phyloP scores from a whole-genome alignment of 2,329 filamentous ascomycete genomes.

The Ophiostoma himal-ulmi region DNA sequence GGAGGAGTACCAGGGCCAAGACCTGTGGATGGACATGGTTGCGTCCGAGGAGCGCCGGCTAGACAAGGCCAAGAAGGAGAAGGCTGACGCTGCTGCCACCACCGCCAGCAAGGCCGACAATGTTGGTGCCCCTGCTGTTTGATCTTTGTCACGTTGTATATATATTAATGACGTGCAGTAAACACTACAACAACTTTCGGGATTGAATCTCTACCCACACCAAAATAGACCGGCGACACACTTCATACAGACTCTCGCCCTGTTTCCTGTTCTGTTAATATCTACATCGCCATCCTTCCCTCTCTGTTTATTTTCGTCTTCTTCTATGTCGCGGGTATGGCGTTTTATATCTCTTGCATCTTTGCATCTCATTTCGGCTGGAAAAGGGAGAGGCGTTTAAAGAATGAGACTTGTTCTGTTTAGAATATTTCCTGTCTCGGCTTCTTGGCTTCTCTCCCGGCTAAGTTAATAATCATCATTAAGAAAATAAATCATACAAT shows the following conservation, averaged over 20 bases:
- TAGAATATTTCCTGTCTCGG: background rate
- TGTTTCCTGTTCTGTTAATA: background rate
- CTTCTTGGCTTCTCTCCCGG: slow-evolving; percentile 1
- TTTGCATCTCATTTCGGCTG: slow-evolving; percentile 13
- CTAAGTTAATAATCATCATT: background rate
- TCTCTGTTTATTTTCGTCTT: background rate
- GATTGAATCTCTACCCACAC: background rate
- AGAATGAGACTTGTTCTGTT: background rate
- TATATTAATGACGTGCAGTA: slow-evolving; percentile 3
- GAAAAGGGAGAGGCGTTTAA: slow-evolving; percentile 13
- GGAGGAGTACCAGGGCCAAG: slow-evolving; percentile 80
- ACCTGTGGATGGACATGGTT: slow-evolving; percentile 92
- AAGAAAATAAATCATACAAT: background rate
- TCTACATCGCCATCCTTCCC: background rate
- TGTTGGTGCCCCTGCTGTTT: slow-evolving; percentile 23
- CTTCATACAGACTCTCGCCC: background rate
- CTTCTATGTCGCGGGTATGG: slow-evolving; percentile 13
- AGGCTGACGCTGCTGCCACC: slow-evolving; percentile 20
- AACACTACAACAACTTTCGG: background rate
- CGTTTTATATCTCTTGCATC: slow-evolving; percentile 15
- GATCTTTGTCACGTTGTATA: background rate
- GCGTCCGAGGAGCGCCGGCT: slow-evolving; percentile 66
- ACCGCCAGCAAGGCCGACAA: slow-evolving; percentile 20
- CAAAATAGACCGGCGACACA: slow-evolving; percentile 2
- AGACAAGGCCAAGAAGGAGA: slow-evolving; percentile 35